Evolutionary conservation across 140 eudicot genomes (phyloP).

Genomic region (Anethum foeniculum): DNA sequence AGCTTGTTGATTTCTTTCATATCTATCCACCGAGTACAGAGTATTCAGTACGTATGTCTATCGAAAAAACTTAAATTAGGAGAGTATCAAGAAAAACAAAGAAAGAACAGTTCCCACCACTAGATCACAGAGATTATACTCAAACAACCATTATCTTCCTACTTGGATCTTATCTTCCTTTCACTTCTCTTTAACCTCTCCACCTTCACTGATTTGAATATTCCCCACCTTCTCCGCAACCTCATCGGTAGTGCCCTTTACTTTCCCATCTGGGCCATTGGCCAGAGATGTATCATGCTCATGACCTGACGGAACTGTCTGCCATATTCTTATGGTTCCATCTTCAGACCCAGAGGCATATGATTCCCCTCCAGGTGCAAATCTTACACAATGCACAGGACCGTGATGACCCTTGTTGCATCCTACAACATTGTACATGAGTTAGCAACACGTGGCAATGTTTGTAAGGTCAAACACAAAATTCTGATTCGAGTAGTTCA

Average conservation of each 20-base stretch:
- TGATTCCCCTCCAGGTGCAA: conserved; percentile 95
- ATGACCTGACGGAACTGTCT: conserved; percentile 41
- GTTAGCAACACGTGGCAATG: not conserved
- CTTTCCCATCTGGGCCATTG: conserved; percentile 35
- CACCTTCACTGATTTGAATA: conserved; percentile 40
- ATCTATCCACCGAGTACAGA: not conserved
- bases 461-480: not conserved
- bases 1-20: not conserved
- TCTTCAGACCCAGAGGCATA: conserved; percentile 98
- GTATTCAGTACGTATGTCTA: not conserved
- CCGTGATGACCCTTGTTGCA: conserved; percentile 99
- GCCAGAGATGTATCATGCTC: conserved; percentile 40
- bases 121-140: not conserved
- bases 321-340: conserved; percentile 98
- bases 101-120: not conserved
- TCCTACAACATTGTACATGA: conserved; percentile 34
- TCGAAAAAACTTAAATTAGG: not conserved
- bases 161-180: not conserved
- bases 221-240: conserved; percentile 56
- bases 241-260: conserved; percentile 44
- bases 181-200: conserved; percentile 16
- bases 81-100: not conserved
- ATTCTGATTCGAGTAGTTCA: not conserved
- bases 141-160: not conserved
- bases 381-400: conserved; percentile 89